These are phyloP conservation scores for Candida caryicola DNA, from an alignment of 805 yeast species.

Conservation along the genomic window DNA sequence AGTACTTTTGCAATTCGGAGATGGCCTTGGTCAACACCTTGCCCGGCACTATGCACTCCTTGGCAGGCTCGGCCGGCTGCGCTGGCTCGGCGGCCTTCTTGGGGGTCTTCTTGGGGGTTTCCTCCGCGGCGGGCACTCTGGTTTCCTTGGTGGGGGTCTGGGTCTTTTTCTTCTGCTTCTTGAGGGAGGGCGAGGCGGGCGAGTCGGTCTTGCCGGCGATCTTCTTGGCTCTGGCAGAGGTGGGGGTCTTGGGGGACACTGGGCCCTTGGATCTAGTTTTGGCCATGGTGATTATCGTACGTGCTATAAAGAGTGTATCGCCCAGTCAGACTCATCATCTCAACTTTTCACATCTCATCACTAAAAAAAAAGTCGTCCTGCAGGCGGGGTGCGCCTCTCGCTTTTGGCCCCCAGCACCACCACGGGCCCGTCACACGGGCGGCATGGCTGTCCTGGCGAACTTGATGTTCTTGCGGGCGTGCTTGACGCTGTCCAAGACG, in stretches of 20 bases:
- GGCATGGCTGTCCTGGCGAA: constrained; percentile 38
- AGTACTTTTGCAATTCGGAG: constrained; percentile 62
- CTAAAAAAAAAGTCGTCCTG: constrained; percentile 6
- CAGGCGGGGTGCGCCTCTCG: too few relatives aligned
- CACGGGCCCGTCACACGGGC: too few relatives aligned
- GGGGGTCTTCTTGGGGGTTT: constrained; percentile 1
- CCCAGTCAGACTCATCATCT: neutral
- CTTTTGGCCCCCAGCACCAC: too few relatives aligned
- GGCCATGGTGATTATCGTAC: constrained; percentile 20
- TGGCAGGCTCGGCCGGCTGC: neutral
- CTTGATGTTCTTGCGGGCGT: constrained; percentile 10
- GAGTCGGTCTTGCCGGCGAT: constrained; percentile 18
- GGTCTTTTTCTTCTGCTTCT: constrained; percentile 7
- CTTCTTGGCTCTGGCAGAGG: constrained; percentile 20
- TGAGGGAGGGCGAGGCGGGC: constrained; percentile 21
- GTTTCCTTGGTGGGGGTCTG: constrained; percentile 5
- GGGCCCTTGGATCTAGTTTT: constrained; percentile 30
- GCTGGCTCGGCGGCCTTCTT: neutral
- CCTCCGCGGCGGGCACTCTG: constrained; percentile 3
- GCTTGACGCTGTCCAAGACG: constrained; percentile 31
- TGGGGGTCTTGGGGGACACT: constrained; percentile 24
- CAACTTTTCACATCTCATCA: constrained; percentile 4
- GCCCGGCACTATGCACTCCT: constrained; percentile 5
- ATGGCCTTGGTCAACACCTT: constrained; percentile 46
- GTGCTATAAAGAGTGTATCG: neutral